Evolutionary conservation across 1,139 yeast genomes (phyloP), one percentile per base, ranked within the genome.

Genomic region (Lizanozyma gosingica): DNA sequence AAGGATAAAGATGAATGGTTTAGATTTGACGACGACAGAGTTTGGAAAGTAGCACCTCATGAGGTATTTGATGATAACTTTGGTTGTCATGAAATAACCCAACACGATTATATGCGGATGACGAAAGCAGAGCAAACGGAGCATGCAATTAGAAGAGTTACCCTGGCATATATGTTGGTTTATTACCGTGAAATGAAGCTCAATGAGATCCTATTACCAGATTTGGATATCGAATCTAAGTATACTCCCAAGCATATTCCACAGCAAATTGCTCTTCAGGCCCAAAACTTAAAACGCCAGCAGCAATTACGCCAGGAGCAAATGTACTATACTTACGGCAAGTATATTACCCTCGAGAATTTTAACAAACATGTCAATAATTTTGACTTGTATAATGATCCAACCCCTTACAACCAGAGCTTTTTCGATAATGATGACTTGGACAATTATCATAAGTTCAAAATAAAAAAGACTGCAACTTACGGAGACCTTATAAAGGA

Each of bases 131-230:
- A 81, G 48, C 83, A 78, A 44, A 80, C 77, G 48, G 82, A 73
- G 40, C 80, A 80, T 49, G 65, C 78, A 41, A 61, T 80, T 15
- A 76, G 87, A 50, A 77, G 95, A 41, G 92, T 86, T 37, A 88
- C 97, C 0, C 86, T 94, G 39, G 98, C 98, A 3, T 92, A 92
- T 57, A 92, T 92, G 99, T 75, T 92, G 63, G 98, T 92, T 2
- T 92, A 92, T 57, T 76, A 90, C 47, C 76, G 95, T 41, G 81
- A 84, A 54, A 63, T 74, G 4, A 75, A 74, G 35, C 62, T 80
- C 38, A 69, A 68, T 2, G 73, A 71, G 8, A 71, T 90, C 15
- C 11, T 22, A 22, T 67, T 92, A 44, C 80, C 80, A 4, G 76
- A 73, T 0, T 73, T 72, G 9, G 64, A 69, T 16, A 82, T 79